Evolutionary conservation across 345 rosid species (phyloP), one percentile per base, ranked within the genome.

Genomic region (Gossypium bickii): DNA sequence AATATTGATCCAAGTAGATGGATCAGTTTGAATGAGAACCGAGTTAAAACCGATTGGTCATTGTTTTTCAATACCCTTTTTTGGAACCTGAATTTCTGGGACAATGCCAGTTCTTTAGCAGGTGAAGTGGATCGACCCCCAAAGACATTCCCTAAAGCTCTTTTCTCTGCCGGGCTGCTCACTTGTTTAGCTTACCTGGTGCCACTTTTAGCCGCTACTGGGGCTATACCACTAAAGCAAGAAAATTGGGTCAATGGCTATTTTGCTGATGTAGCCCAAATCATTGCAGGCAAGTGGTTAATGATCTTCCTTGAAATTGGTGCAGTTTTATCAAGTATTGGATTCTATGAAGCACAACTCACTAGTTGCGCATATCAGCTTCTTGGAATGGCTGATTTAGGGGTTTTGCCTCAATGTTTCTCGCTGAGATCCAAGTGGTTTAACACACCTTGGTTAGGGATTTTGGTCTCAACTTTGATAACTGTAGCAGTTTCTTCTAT

Each of bases 201-300:
- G n/a, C 90, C 94, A 7, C 89, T 86, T 29, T 82, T 90, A 25
- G 89, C 92, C 13, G 94, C 80, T 2, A 83, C 65, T 1, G 97
- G 97, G 48, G 98, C 97, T 4, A 78, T 92, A 15, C 73, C 82
- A 0, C 83, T 87, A 8, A 89, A 85, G 38, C 97, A 92, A 65
- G 75, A 76, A 67, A 77, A 71, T 12, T 94, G 97, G 98, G 89
- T 67, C 1, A 74, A 86, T 2, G 92, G 94, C 12, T 90, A 82
- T 66, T 86, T 81, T 27, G 90, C 92, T 0, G 79, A 78, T 1
- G 86, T 82, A 5, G 98, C 93, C 0, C 86, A 86, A 70, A 82
- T 91, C 25, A 88, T 92, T 16, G 93, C 89, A 2, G 98, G 98
- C 2, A 86, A 84, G 25, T 94, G 97, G 98, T 79, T 94, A 10